Conservation (phyloP, 768 basidiomycete genomes). For the Pulveroboletus sp. region DNA sequence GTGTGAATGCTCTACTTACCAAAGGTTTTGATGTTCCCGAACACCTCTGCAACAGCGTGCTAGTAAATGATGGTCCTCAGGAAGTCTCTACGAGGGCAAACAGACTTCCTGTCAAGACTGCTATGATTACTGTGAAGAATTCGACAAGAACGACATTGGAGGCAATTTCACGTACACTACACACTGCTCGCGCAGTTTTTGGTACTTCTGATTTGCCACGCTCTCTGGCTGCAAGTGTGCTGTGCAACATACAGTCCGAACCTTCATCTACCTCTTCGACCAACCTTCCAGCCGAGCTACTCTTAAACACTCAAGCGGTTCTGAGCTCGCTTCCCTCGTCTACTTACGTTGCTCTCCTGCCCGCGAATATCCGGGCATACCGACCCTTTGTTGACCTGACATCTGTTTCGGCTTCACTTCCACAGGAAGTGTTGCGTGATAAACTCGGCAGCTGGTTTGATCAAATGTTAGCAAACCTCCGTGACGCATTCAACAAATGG, state of each 20-base stretch:
- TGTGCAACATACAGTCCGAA: constrained; percentile 61
- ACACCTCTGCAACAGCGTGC: constrained; percentile 29
- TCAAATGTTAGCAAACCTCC: constrained; percentile 44
- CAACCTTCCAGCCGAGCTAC: constrained; percentile 46
- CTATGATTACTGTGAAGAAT: constrained; percentile 50
- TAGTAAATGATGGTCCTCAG: constrained; percentile 34
- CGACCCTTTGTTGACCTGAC: constrained; percentile 79
- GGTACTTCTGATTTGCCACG: constrained; percentile 29
- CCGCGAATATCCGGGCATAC: constrained; percentile 64
- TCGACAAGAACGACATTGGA: constrained; percentile 49
- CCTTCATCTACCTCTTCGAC: constrained; percentile 20
- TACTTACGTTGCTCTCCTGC: constrained; percentile 74
- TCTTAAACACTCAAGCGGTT: constrained; percentile 62
- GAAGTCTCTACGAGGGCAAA: constrained; percentile 11
- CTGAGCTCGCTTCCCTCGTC: constrained; percentile 76
- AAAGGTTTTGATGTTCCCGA: constrained; percentile 26
- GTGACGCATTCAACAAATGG: constrained; percentile 48
- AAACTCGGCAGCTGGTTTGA: constrained; percentile 63
- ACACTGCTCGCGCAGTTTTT: constrained; percentile 55
- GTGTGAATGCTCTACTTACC: constrained; percentile 43
- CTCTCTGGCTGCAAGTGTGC: constrained; percentile 52
- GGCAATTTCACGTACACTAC: constrained; percentile 54
- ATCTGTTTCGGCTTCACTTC: constrained; percentile 51
- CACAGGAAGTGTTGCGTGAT: constrained; percentile 38
- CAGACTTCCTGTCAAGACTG: constrained; percentile 26